Conservation (phyloP, 345 rosid species). For the Rhodamnia argentea region DNA sequence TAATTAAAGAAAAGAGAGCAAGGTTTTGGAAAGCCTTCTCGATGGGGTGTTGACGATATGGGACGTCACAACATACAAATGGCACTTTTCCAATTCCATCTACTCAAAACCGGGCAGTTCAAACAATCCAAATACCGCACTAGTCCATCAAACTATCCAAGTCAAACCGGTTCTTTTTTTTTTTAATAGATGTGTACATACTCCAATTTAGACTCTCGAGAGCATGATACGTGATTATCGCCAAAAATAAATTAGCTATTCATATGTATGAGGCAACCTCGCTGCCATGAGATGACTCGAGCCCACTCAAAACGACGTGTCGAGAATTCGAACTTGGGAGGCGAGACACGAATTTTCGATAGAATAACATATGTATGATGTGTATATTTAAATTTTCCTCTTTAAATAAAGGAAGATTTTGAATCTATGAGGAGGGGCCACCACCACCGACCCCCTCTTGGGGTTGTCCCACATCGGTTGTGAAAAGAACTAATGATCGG, state of each 20-base stretch:
- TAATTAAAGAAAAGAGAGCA: too few species aligned
- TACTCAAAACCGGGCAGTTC: neutral
- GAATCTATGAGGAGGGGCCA: too few species aligned
- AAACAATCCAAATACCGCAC: neutral
- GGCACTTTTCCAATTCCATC: too few species aligned
- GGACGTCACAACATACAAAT: too few species aligned
- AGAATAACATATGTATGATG: neutral
- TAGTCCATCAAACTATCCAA: neutral
- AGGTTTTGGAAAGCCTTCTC: too few species aligned
- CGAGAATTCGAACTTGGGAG: fast-evolving
- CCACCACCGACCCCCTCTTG: too few species aligned
- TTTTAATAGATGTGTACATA: too few species aligned
- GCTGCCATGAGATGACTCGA: neutral
- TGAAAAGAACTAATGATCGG: too few species aligned
- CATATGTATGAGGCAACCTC: neutral
- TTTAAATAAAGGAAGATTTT: neutral
- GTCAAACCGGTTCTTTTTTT: neutral
- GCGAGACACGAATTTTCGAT: fast-evolving
- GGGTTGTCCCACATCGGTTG: too few species aligned
- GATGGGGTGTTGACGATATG: too few species aligned
- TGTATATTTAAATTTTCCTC: neutral
- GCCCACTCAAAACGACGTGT: neutral
- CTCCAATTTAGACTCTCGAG: neutral
- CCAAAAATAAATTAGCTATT: neutral
- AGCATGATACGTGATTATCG: fast-evolving